Evolutionary conservation across 2,329 filamentous ascomycete species (phyloP).

Genomic region (Fusarium haematococcum): DNA sequence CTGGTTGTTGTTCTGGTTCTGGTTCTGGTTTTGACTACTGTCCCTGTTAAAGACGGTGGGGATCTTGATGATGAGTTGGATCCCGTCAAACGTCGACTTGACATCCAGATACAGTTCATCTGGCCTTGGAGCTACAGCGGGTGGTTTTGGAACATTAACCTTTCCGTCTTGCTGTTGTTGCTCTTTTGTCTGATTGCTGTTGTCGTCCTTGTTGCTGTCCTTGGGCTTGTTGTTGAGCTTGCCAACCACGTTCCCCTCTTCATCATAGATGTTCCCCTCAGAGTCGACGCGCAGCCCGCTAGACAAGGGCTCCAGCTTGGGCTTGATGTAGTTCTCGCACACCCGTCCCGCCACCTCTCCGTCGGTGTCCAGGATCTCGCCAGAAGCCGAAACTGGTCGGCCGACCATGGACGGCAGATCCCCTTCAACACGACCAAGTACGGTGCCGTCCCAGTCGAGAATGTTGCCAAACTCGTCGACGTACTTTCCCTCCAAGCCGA

Average conservation of each 20-base stretch:
- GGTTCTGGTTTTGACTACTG: background rate
- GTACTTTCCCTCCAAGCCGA: constrained; percentile 59
- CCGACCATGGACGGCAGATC: constrained; percentile 68
- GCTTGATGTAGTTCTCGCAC: constrained; percentile 63
- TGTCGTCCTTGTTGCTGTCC: background rate
- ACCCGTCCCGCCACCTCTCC: constrained; percentile 85
- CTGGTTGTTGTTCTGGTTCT: constrained; percentile 2
- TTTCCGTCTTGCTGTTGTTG: background rate
- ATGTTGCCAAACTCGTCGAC: constrained; percentile 68
- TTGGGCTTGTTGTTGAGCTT: constrained; percentile 66
- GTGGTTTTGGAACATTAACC: constrained; percentile 45
- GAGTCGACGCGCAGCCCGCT: constrained; percentile 67
- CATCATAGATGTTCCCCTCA: constrained; percentile 68
- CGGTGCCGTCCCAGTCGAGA: constrained; percentile 61
- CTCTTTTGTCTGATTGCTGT: background rate
- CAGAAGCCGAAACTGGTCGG: constrained; percentile 57
- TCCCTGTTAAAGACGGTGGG: constrained; percentile 64
- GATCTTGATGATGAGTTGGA: constrained; percentile 68
- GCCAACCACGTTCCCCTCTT: constrained; percentile 69
- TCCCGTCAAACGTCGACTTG: constrained; percentile 68
- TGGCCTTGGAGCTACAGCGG: constrained; percentile 48
- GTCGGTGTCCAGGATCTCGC: constrained; percentile 76
- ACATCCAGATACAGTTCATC: constrained; percentile 68
- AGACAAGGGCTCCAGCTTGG: constrained; percentile 64
- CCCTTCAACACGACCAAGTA: constrained; percentile 64